Base-by-base conservation (phyloP, 768 basidiomycete genomes). In the Fomitopsis serialis region DNA sequence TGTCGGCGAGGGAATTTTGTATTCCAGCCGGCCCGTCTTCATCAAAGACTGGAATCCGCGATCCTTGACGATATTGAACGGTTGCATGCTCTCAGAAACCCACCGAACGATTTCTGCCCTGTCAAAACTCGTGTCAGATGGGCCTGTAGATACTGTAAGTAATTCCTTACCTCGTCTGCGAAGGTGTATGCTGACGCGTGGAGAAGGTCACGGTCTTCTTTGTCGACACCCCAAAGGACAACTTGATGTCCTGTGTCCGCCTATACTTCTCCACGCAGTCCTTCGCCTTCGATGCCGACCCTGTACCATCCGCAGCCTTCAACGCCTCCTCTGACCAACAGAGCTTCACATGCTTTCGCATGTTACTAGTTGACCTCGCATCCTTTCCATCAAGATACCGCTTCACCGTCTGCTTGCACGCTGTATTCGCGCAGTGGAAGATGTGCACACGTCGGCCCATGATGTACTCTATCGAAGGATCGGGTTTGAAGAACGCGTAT, bases 61-160 rank as follows among this genome's bases (percentile, higher is more conserved):
- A 48, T 77, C 71, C 13, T 68, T 57, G 5, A 74, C 64, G n/a
- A 74, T 71, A 0, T 42, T 57, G 50, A 71, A 70, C 0, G 72
- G 73, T 0, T 63, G 58, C 23, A 64, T 50, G 37, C 60, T 67
- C 53, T 73, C 63, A 0, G 66, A 11, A 0, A 74, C 66, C 75
- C 72, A 75, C 0, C 56, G 54, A 0, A 74, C 71, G 19, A 69
- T 63, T 42, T 70, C 60, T 0, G 62, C 68, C 29, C 68, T 70
- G 24, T 25, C 29, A 25, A 53, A 51, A 50, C 45, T 32, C 21
- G 24, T 8, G 10, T 13, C 15, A 36, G n/a, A n/a, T n/a, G n/a
- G n/a, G n/a, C n/a, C n/a, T n/a, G n/a, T n/a, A n/a, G n/a, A n/a
- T n/a, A n/a, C n/a, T n/a, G n/a, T n/a, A n/a, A n/a, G n/a, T n/a